Evolutionary conservation across 2,329 filamentous ascomycete genomes (phyloP), one percentile per base, ranked within the genome.

Genomic region (Penicillium sp.): DNA sequence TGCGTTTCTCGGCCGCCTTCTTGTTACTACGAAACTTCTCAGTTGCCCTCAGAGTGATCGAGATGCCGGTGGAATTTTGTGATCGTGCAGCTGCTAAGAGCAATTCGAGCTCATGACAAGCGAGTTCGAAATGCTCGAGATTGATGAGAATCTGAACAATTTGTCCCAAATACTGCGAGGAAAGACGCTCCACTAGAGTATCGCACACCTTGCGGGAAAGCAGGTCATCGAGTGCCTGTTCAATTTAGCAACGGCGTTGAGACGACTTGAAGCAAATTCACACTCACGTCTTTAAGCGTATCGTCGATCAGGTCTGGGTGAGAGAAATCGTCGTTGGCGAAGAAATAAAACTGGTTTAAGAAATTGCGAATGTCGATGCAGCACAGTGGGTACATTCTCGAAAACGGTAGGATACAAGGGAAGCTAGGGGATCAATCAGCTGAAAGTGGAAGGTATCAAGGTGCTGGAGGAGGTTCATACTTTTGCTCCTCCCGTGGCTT

Each of bases 141-240:
- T 98, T 98, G 59, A 95, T 98, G 36, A 98, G 75, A 53, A 98
- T 98, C 63, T 98, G 93, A 16, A 98, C 93, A 50, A 98, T 97
- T 64, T 98, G 93, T 2, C 93, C 93, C 2, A 96, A 78, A 60
- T 98, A 97, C 62, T 97, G 91, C 2, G 89, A 94, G 55, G 81
- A 85, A 5, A 98, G 77, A 36, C 88, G 81, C 56, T 96, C 88
- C 10, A 97, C 84, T 7, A 98, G 77, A 4, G 86, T 87, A 56
- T 87, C 81, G 74, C 91, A 97, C 45, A 98, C 91, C 64, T 94
- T 93, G 53, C 87, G 79, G 34, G 86, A 91, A 29, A 98, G 77
- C n/a, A 98, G 81, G 53, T 95, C 86, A 61, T 98, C 94, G n/a
- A 98, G 72, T 4, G 88, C 87, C 84, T 90, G 44, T 19, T 31